Percentiles rank a stretch among this genome's conserved stretches.
phyloP scores from a whole-genome alignment of 805 yeast genomes.

The Starmera quercuum region DNA sequence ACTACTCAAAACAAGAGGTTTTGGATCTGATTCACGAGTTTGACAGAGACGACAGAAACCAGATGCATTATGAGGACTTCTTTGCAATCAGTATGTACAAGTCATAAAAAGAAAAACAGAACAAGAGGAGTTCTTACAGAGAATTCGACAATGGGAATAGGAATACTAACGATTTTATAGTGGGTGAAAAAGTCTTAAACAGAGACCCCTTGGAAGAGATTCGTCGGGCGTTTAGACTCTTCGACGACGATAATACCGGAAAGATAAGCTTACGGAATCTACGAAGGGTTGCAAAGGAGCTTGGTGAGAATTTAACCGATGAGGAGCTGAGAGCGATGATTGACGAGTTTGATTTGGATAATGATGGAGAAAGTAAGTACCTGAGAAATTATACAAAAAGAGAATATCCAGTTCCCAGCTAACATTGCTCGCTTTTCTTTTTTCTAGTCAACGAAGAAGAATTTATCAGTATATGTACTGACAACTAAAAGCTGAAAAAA shows the following conservation, averaged over 20 bases:
- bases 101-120: too few species aligned
- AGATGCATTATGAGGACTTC: constrained; percentile 77
- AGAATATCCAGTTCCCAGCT: too few species aligned
- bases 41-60: constrained; percentile 65
- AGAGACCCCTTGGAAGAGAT: constrained; percentile 94
- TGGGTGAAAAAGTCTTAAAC: constrained; percentile 74
- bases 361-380: constrained; percentile 69
- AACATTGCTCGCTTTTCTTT: background rate
- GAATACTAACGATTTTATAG: constrained; percentile 22
- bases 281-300: constrained; percentile 82
- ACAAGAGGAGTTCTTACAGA: too few species aligned
- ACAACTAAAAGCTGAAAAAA: constrained; percentile 24
- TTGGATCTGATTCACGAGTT: constrained; percentile 72
- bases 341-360: constrained; percentile 93
- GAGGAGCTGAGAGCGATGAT: constrained; percentile 95
- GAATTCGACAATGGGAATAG: too few species aligned
- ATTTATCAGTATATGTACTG: constrained; percentile 82
- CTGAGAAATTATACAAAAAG: too few species aligned
- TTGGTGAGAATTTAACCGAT: constrained; percentile 88
- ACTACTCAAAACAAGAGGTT: constrained; percentile 67
- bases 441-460: constrained; percentile 67
- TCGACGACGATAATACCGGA: constrained; percentile 86
- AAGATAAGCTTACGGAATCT: constrained; percentile 75
- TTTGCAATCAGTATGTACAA: constrained; percentile 53
- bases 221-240: constrained; percentile 77